These are phyloP conservation scores for Pichia sp. DNA, from an alignment of 1,139 yeast genomes.

Conservation along the genomic window DNA sequence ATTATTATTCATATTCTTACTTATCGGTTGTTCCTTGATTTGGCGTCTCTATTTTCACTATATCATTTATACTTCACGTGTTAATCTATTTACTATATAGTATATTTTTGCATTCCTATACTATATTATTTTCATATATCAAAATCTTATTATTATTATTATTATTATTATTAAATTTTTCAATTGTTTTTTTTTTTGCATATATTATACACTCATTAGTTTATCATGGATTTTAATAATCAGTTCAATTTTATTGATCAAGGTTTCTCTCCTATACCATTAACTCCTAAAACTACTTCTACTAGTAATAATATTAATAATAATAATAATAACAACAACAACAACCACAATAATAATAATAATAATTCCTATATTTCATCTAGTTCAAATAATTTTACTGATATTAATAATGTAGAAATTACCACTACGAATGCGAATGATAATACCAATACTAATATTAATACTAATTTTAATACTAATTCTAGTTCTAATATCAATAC, in stretches of 20 bases:
- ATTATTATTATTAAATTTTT: background rate
- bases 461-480: background rate
- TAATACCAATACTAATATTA: constrained; percentile 3
- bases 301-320: background rate
- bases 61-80: no score
- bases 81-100: no score
- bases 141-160: background rate
- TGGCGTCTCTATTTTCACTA: no score
- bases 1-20: no score
- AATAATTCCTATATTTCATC: background rate
- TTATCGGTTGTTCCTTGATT: no score
- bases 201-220: background rate
- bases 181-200: background rate
- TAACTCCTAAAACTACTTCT: background rate
- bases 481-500: background rate
- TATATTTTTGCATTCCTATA: no score
- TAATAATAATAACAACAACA: background rate
- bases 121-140: no score
- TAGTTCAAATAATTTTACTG: no score
- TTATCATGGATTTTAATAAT: constrained; percentile 9
- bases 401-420: background rate
- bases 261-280: background rate
- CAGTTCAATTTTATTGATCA: constrained; percentile 8
- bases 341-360: background rate
- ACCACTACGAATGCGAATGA: background rate